Percentiles rank a stretch among this genome's conserved stretches.
Conservation (phyloP, 768 basidiomycete species). For the Suillus americanus region DNA sequence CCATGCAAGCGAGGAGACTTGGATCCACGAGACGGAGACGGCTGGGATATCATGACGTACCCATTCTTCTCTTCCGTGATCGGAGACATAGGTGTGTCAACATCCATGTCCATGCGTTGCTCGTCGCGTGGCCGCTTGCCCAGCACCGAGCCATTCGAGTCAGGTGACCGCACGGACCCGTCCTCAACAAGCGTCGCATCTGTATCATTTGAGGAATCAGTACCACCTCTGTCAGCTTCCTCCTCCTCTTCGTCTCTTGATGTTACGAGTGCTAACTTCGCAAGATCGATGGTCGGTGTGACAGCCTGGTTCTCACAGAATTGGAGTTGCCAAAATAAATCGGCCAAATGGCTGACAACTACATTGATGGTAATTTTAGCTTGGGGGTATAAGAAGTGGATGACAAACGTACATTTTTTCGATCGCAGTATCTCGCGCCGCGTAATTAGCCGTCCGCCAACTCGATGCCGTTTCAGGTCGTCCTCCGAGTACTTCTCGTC, state of each 20-base stretch:
- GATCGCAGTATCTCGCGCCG: conserved; percentile 80
- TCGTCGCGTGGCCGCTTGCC: conserved; percentile 67
- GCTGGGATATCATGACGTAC: conserved; percentile 41
- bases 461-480: conserved; percentile 78
- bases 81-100: conserved; percentile 27
- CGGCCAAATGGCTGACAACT: conserved; percentile 83
- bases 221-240: conserved; percentile 67
- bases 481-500: conserved; percentile 79
- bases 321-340: conserved; percentile 77
- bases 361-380: conserved; percentile 14
- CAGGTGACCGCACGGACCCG: conserved; percentile 39
- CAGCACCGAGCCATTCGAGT: conserved; percentile 54
- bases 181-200: conserved; percentile 90
- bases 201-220: conserved; percentile 83
- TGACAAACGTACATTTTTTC: conserved; percentile 65
- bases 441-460: conserved; percentile 84
- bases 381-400: conserved; percentile 2
- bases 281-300: conserved; percentile 82
- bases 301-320: conserved; percentile 64
- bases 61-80: conserved; percentile 40
- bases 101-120: conserved; percentile 57
- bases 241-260: conserved; percentile 90
- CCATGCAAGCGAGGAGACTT: conserved; percentile 34
- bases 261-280: conserved; percentile 88
- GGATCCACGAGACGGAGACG: conserved; percentile 34